Percentiles rank a stretch among this genome's conserved stretches.
Evolutionary conservation across 2,329 filamentous ascomycete genomes (phyloP).

Genomic region (Ophiosphaerella herpotricha): DNA sequence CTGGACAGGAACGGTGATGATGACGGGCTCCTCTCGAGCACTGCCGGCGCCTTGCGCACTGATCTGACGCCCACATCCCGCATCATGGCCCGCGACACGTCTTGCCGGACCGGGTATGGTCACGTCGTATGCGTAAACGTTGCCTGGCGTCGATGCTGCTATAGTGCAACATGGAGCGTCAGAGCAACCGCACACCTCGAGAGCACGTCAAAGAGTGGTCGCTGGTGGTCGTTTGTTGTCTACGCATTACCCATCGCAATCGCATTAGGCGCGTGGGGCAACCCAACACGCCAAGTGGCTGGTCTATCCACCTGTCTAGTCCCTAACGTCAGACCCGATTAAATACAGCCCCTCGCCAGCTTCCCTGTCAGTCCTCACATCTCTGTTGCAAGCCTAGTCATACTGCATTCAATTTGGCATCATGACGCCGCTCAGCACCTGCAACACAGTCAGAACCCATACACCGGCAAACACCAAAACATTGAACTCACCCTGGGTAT

Average conservation of each 20-base stretch:
- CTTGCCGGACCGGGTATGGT: constrained; percentile 3
- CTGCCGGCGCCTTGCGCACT: background rate
- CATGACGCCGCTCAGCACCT: background rate
- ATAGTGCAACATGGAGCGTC: constrained; percentile 11
- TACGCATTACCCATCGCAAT: no score
- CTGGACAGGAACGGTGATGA: no score
- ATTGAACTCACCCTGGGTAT: constrained; percentile 5
- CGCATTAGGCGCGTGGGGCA: no score
- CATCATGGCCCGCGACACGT: background rate
- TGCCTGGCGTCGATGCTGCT: constrained; percentile 4
- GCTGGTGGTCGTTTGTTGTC: no score
- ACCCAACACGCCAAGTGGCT: no score
- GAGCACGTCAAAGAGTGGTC: background rate
- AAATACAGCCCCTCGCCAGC: no score
- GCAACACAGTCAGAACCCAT: background rate
- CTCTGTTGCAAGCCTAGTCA: no score
- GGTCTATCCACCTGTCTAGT: no score
- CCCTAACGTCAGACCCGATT: no score
- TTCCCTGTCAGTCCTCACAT: no score
- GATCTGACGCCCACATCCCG: background rate
- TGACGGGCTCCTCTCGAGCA: background rate
- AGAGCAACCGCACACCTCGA: background rate
- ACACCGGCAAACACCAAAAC: background rate
- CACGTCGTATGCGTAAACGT: constrained; percentile 2
- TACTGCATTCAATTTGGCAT: no score